Conservation (phyloP, 495 filamentous ascomycete species). For the Penicillium alfredii region DNA sequence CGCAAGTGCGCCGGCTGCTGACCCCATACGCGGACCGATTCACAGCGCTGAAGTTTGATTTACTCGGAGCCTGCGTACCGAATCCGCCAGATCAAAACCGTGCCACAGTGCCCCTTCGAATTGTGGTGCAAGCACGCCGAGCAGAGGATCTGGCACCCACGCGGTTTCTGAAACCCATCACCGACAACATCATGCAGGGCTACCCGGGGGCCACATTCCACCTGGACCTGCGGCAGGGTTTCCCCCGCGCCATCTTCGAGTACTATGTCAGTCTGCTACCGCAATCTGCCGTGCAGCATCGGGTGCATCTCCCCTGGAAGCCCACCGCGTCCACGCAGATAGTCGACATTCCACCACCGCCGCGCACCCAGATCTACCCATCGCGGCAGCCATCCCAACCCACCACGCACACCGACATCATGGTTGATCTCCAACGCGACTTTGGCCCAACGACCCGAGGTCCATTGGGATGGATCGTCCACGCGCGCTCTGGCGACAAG, state of each 20-base stretch:
- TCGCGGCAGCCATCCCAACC: constrained; percentile 29
- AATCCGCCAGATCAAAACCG: constrained; percentile 31
- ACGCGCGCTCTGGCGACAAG: constrained; percentile 50
- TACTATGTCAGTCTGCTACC: constrained; percentile 42
- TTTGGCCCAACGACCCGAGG: constrained; percentile 39
- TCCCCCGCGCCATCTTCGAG: constrained; percentile 34
- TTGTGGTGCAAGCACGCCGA: constrained; percentile 33
- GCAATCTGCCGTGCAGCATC: constrained; percentile 32
- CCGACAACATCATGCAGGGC: constrained; percentile 39
- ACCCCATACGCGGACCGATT: constrained; percentile 17
- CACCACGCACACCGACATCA: constrained; percentile 6
- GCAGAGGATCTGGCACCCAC: constrained; percentile 30
- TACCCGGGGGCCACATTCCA: constrained; percentile 40
- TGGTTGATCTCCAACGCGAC: constrained; percentile 12
- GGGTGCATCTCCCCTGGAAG: constrained; percentile 36
- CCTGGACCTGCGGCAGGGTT: constrained; percentile 33
- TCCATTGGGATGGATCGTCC: constrained; percentile 43
- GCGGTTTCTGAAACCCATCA: constrained; percentile 31
- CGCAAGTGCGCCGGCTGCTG: constrained; percentile 25
- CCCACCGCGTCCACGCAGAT: constrained; percentile 15
- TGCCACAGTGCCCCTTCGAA: constrained; percentile 34
- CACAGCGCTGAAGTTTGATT: constrained; percentile 28
- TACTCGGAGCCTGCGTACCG: constrained; percentile 24
- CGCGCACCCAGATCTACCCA: constrained; percentile 26
- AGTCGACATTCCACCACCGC: constrained; percentile 30